Percentiles rank a stretch among this genome's conserved stretches.
Evolutionary conservation across 345 rosid species (phyloP).

Genomic region (Linum usitatissimum): DNA sequence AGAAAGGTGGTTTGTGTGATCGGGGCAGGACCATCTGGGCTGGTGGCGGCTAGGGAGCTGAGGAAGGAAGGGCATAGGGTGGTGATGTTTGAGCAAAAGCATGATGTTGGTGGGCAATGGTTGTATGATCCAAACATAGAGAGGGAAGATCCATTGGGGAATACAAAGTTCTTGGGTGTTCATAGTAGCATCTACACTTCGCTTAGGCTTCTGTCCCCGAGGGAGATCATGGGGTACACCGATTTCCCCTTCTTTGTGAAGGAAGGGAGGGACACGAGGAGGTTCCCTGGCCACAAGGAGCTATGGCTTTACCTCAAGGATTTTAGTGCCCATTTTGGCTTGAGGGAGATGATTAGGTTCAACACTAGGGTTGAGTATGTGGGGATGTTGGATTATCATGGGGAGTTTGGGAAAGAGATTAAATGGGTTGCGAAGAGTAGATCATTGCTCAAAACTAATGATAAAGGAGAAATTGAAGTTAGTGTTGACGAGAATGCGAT

Average conservation of each 20-base stretch:
- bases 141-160: slow-evolving; percentile 47
- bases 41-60: slow-evolving; percentile 78
- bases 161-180: slow-evolving; percentile 30
- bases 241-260: slow-evolving; percentile 76
- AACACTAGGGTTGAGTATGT: slow-evolving; percentile 72
- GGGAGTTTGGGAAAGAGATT: slow-evolving; percentile 30
- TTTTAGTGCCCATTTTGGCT: slow-evolving; percentile 54
- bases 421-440: slow-evolving; percentile 68
- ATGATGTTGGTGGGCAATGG: slow-evolving; percentile 93
- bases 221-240: slow-evolving; percentile 84
- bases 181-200: slow-evolving; percentile 89
- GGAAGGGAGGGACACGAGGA: slow-evolving; percentile 66
- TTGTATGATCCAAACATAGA: slow-evolving; percentile 50
- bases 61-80: slow-evolving; percentile 69
- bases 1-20: slow-evolving; percentile 61
- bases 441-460: neutral
- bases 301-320: slow-evolving; percentile 69
- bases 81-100: slow-evolving; percentile 74
- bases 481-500: neutral
- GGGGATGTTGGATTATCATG: slow-evolving; percentile 39
- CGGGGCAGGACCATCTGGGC: slow-evolving; percentile 93
- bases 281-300: slow-evolving; percentile 81
- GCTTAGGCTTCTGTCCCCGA: slow-evolving; percentile 54
- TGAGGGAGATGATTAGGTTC: slow-evolving; percentile 66
- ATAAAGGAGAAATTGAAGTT: neutral